A percentile compares a stretch with the other conserved stretches of the same genome.
These are phyloP conservation scores for Yamadazyma sp. DNA, from an alignment of 1,139 yeast genomes.

Conservation along the genomic window DNA sequence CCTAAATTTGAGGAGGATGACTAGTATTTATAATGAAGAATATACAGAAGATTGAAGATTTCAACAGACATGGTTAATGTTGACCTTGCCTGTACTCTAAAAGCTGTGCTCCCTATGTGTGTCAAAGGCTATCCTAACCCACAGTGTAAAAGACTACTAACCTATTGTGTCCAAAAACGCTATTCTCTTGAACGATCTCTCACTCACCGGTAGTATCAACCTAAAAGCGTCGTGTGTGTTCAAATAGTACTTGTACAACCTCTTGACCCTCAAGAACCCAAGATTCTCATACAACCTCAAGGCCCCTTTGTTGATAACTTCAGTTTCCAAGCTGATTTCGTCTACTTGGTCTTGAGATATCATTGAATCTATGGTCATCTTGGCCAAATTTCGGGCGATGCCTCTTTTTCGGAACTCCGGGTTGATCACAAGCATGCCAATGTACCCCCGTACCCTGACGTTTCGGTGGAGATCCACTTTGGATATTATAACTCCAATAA, in stretches of 20 bases:
- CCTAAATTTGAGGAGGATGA: constrained; percentile 96
- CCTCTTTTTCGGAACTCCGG: constrained; percentile 72
- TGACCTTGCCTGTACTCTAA: too few relatives aligned
- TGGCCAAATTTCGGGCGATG: constrained; percentile 73
- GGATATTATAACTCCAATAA: constrained; percentile 83
- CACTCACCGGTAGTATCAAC: constrained; percentile 50
- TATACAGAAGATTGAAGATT: too few relatives aligned
- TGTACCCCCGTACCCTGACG: constrained; percentile 77
- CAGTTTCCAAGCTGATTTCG: constrained; percentile 90
- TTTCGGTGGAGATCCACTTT: constrained; percentile 79
- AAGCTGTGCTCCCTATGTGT: too few relatives aligned
- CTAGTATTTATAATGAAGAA: constrained; percentile 3
- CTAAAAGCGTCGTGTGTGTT: constrained; percentile 93
- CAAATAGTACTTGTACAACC: constrained; percentile 82
- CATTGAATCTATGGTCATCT: constrained; percentile 66
- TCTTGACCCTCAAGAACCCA: constrained; percentile 80
- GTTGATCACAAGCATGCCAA: constrained; percentile 92
- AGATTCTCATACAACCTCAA: constrained; percentile 75
- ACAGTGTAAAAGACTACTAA: too few relatives aligned
- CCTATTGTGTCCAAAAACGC: constrained; percentile 33
- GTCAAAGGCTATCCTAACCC: too few relatives aligned
- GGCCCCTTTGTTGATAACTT: constrained; percentile 79
- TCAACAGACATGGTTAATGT: too few relatives aligned
- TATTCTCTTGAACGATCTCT: constrained; percentile 28
- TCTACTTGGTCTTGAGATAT: constrained; percentile 58